Conservation (phyloP, 371 early-diverging fungal species). For the Mucor piriformis region DNA sequence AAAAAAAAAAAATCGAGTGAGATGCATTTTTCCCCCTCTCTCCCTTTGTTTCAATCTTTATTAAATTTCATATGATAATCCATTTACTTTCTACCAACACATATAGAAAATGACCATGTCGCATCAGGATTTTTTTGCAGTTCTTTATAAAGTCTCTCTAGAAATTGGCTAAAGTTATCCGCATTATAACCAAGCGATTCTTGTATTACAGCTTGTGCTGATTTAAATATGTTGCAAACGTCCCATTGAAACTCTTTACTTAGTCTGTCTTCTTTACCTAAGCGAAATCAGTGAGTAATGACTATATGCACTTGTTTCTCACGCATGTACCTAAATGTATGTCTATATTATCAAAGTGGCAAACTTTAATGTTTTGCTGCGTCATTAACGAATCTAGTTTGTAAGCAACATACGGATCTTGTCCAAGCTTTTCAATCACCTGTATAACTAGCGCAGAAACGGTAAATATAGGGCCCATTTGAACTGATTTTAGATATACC, state of each 20-base stretch:
- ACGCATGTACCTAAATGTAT: slow-evolving; percentile 19
- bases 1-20: not conserved
- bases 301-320: too few relatives aligned
- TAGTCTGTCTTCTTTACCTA: slow-evolving; percentile 19
- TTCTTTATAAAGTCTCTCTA: slow-evolving; percentile 19
- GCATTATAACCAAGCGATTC: slow-evolving; percentile 3
- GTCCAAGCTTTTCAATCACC: slow-evolving; percentile 35
- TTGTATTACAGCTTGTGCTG: slow-evolving; percentile 12
- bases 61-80: not conserved
- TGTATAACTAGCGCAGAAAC: slow-evolving; percentile 29
- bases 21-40: not conserved
- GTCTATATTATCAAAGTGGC: slow-evolving; percentile 27
- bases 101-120: slow-evolving; percentile 25
- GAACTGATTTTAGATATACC: too few relatives aligned
- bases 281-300: too few relatives aligned
- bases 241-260: slow-evolving; percentile 30
- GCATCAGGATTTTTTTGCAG: slow-evolving; percentile 23
- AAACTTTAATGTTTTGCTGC: slow-evolving; percentile 32
- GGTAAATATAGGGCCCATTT: too few relatives aligned
- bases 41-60: not conserved
- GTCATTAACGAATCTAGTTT: slow-evolving; percentile 38
- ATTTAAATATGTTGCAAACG: slow-evolving; percentile 17
- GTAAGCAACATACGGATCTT: slow-evolving; percentile 52
- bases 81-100: slow-evolving; percentile 22
- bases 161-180: slow-evolving; percentile 12